Base-by-base conservation (phyloP, 441 rosid genomes). In the Mallotus japonicus region DNA sequence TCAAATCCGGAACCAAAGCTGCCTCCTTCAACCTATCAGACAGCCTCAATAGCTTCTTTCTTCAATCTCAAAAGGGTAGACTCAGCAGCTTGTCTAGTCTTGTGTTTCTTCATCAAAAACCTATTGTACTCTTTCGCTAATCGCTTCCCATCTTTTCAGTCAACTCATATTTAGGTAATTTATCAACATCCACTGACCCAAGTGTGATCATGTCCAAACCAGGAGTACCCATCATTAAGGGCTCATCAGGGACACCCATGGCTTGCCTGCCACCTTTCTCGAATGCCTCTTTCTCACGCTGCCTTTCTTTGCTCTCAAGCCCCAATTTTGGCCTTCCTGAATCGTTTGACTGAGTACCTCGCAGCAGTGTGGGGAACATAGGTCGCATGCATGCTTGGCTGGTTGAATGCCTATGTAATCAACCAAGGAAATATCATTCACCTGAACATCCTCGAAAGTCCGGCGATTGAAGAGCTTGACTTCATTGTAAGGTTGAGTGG, bases 41-140 rank as follows among this genome's bases (percentile, higher is more conserved):
- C 89, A 93, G 97, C 97, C 37, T 93, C 92, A 42, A 88, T 89
- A 0, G 97, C 98, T 69, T 87, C 96, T 60, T 82, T 90, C 85
- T 92, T 93, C 85, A 80, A 42, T 70, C 76, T 80, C 83, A 93
- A 72, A 47, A 89, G 73, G 47, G 74, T 82, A 7, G 85, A 75
- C 86, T 89, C 92, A 8, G 92, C 96, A 0, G 92, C 93, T 74
- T 90, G 96, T 72, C 91, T 84, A 28, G 87, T 93, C 75, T 95
- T 80, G 19, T 88, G 91, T 74, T 69, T 86, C 82, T 83, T 88
- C 98, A 93, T 93, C 85, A 93, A 67, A 66, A 90, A 87, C 78
- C 92, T 83, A 69, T 90, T 87, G 50, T 89, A 85, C 84, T 93
- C 98, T 80, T 93, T 93, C 0, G 98, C 97, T 57, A 93, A 83